Evolutionary conservation across 2,329 filamentous ascomycete species (phyloP).

Genomic region (Colletotrichum falcatum): DNA sequence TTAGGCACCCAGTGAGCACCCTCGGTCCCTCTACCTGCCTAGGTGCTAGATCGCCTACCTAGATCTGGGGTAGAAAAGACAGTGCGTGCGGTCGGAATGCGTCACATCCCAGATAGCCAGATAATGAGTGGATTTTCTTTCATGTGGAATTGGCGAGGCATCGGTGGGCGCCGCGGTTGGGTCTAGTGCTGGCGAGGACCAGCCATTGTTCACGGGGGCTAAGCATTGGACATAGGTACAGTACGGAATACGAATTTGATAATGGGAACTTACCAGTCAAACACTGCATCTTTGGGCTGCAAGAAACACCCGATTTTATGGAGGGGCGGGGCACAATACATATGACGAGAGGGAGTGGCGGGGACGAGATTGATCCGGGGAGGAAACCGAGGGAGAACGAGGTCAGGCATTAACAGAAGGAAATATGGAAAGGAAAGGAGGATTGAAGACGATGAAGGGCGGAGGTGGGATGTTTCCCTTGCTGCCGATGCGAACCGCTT

Average conservation of each 20-base stretch:
- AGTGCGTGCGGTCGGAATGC: slow-evolving; percentile 12
- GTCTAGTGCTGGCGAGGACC: slow-evolving; percentile 3
- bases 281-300: neutral
- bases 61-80: slow-evolving; percentile 1
- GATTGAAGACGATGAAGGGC: no score
- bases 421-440: neutral
- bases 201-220: neutral
- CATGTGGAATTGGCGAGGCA: slow-evolving; percentile 6
- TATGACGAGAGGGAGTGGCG: neutral
- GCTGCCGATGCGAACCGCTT: no score
- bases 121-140: neutral
- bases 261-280: neutral
- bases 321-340: neutral
- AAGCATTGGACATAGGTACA: slow-evolving; percentile 10
- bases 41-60: no score
- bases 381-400: neutral
- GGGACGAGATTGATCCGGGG: slow-evolving; percentile 1
- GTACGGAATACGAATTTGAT: neutral
- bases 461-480: no score
- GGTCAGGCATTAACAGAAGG: neutral
- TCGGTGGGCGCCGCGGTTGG: slow-evolving; percentile 4
- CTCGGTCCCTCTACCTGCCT: neutral
- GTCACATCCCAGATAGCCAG: slow-evolving; percentile 5
- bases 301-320: slow-evolving; percentile 28
- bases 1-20: neutral